phyloP scores from a whole-genome alignment of 2,329 filamentous ascomycete species.

The Epichloe bromicola region DNA sequence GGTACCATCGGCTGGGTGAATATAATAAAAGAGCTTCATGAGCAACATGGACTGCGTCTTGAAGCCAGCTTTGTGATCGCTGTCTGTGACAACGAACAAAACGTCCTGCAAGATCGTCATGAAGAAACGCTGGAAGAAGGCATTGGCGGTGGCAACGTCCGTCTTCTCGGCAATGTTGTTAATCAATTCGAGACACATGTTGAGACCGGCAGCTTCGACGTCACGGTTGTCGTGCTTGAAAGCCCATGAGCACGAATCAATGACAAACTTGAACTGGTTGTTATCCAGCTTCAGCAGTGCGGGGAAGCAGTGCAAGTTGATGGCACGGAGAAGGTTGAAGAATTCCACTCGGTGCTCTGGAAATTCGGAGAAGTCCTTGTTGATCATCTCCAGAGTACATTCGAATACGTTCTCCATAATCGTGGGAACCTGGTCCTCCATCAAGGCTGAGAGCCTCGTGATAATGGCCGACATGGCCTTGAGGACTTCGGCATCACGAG shows the following conservation, averaged over 20 bases:
- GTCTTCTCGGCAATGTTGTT: slow-evolving; percentile 94
- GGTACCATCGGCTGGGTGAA: slow-evolving; percentile 56
- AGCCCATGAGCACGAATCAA: slow-evolving; percentile 99
- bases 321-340: slow-evolving; percentile 90
- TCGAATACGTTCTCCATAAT: slow-evolving; percentile 99
- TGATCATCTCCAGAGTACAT: slow-evolving; percentile 98
- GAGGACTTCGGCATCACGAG: slow-evolving; percentile 88
- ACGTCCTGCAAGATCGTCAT: slow-evolving; percentile 92
- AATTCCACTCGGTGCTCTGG: slow-evolving; percentile 99
- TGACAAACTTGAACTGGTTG: slow-evolving; percentile 97
- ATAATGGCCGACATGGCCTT: slow-evolving; percentile 98
- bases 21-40: slow-evolving; percentile 91
- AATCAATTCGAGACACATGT: slow-evolving; percentile 96
- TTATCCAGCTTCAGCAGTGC: slow-evolving; percentile 87
- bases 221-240: slow-evolving; percentile 99
- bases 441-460: slow-evolving; percentile 84
- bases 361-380: slow-evolving; percentile 99
- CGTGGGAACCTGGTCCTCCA: slow-evolving; percentile 94
- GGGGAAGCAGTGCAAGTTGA: slow-evolving; percentile 96
- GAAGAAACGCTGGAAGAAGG: slow-evolving; percentile 98
- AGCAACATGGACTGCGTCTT: slow-evolving; percentile 93
- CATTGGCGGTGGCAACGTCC: slow-evolving; percentile 71
- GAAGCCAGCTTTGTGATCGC: slow-evolving; percentile 97
- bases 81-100: slow-evolving; percentile 95
- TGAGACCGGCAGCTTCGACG: slow-evolving; percentile 88